phyloP scores from a whole-genome alignment of 2,329 filamentous ascomycete genomes.

The Epichloe brachyelytri region DNA sequence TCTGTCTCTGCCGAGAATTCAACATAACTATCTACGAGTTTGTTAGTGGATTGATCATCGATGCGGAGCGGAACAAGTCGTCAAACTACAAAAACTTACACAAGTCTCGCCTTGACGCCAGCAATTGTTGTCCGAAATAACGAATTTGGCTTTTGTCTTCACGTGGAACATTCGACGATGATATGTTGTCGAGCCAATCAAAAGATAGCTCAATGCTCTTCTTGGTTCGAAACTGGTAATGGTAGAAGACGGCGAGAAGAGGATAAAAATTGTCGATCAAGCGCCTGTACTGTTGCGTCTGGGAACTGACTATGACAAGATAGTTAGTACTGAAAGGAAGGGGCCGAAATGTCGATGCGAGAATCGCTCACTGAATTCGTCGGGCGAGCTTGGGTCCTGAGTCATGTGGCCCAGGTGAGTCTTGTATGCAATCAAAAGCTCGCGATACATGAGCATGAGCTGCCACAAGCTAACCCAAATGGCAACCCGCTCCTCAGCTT shows the following conservation, averaged over 20 bases:
- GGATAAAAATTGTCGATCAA: conserved; percentile 23
- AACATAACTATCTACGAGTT: conserved; percentile 17
- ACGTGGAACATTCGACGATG: conserved; percentile 13
- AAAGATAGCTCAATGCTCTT: conserved; percentile 27
- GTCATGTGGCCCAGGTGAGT: conserved; percentile 14
- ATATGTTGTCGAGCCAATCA: conserved; percentile 22
- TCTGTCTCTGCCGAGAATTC: conserved; percentile 14
- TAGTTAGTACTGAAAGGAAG: not conserved
- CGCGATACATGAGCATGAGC: conserved; percentile 34
- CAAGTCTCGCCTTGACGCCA: conserved; percentile 21
- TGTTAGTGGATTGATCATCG: not conserved
- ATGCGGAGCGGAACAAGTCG: not conserved
- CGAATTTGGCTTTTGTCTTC: conserved; percentile 16
- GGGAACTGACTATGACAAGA: conserved; percentile 8
- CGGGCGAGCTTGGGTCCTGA: conserved; percentile 11
- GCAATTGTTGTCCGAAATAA: conserved; percentile 17
- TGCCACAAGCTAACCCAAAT: conserved; percentile 38
- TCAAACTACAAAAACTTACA: conserved; percentile 16
- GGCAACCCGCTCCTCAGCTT: conserved; percentile 27
- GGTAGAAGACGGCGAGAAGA: conserved; percentile 26
- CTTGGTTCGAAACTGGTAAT: conserved; percentile 28
- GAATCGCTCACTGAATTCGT: conserved; percentile 6
- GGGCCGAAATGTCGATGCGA: not conserved
- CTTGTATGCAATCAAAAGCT: conserved; percentile 23
- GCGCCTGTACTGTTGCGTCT: conserved; percentile 13